phyloP scores from a whole-genome alignment of 495 filamentous ascomycete species.

The Clavariopsis aquatica region DNA sequence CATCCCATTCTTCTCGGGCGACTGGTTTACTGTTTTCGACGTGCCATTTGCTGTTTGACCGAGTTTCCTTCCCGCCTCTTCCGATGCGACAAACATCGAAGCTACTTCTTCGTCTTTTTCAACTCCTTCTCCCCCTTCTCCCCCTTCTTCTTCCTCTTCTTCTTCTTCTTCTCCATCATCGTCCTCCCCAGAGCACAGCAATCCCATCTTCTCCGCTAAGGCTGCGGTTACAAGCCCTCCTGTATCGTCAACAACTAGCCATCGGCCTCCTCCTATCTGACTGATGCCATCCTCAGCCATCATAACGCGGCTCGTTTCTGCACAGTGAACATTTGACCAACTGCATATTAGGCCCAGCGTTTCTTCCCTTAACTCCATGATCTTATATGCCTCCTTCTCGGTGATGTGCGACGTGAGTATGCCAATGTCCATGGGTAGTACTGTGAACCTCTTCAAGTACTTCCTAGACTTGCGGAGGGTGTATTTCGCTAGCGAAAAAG shows the following conservation, averaged over 20 bases:
- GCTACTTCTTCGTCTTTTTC: slow-evolving; percentile 23
- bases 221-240: slow-evolving; percentile 83
- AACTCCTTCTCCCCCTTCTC: slow-evolving; percentile 20
- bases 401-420: slow-evolving; percentile 68
- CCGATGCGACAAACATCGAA: not conserved
- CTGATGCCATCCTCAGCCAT: slow-evolving; percentile 41
- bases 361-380: slow-evolving; percentile 90
- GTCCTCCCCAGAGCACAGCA: slow-evolving; percentile 61
- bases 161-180: slow-evolving; percentile 3
- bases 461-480: slow-evolving; percentile 91
- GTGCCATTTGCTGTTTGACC: not conserved
- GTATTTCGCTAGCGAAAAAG: slow-evolving; percentile 92
- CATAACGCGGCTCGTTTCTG: slow-evolving; percentile 43
- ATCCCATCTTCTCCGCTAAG: slow-evolving; percentile 87
- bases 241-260: slow-evolving; percentile 88
- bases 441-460: slow-evolving; percentile 82
- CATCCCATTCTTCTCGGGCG: not conserved
- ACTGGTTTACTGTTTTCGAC: not conserved
- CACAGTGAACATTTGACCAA: slow-evolving; percentile 65
- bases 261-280: slow-evolving; percentile 64
- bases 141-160: slow-evolving; percentile 20
- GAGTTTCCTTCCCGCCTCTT: not conserved
- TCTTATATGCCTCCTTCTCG: slow-evolving; percentile 72
- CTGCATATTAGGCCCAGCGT: slow-evolving; percentile 70
- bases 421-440: slow-evolving; percentile 78